Percentiles rank a stretch among this genome's conserved stretches.
These are phyloP conservation scores for Rosellinia necatrix DNA, from an alignment of 2,329 filamentous ascomycete species.

Conservation along the genomic window DNA sequence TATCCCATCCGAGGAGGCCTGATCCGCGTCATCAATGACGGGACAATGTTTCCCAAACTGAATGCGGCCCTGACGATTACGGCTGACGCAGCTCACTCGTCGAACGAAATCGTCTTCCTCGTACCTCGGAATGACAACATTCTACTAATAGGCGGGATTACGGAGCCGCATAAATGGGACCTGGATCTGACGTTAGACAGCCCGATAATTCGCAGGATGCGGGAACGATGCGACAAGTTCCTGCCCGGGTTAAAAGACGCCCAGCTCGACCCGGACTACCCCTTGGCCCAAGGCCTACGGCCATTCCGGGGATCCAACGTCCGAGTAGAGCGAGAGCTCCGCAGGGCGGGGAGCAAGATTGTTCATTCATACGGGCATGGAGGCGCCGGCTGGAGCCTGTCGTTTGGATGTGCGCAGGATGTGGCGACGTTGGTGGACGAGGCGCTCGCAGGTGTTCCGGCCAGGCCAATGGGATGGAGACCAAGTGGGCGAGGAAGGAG, in stretches of 20 bases:
- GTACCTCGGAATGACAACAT: slow-evolving; percentile 51
- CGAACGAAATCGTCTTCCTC: slow-evolving; percentile 49
- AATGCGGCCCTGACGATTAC: slow-evolving; percentile 47
- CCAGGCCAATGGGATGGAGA: slow-evolving; percentile 38
- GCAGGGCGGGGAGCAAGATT: slow-evolving; percentile 42
- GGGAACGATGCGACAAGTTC: slow-evolving; percentile 48
- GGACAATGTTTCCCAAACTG: slow-evolving; percentile 47
- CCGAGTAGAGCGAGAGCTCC: slow-evolving; percentile 49
- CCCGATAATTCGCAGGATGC: slow-evolving; percentile 48
- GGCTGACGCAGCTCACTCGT: slow-evolving; percentile 43
- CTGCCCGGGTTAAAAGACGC: slow-evolving; percentile 48
- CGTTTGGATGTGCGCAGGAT: slow-evolving; percentile 47
- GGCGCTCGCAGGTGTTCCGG: slow-evolving; percentile 37
- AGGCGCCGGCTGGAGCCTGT: slow-evolving; percentile 49
- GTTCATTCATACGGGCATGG: slow-evolving; percentile 52
- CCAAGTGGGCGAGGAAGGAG: slow-evolving; percentile 31
- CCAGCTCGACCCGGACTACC: slow-evolving; percentile 46
- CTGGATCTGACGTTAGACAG: slow-evolving; percentile 47
- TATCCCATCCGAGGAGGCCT: slow-evolving; percentile 51
- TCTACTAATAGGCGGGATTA: slow-evolving; percentile 47
- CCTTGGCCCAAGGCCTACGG: slow-evolving; percentile 49
- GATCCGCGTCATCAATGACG: slow-evolving; percentile 52
- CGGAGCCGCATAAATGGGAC: slow-evolving; percentile 43
- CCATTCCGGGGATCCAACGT: slow-evolving; percentile 48
- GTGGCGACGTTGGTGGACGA: slow-evolving; percentile 44